Percentiles rank a stretch among this genome's conserved stretches.
phyloP scores from a whole-genome alignment of 345 rosid species.

The Cardamine resedifolia region DNA sequence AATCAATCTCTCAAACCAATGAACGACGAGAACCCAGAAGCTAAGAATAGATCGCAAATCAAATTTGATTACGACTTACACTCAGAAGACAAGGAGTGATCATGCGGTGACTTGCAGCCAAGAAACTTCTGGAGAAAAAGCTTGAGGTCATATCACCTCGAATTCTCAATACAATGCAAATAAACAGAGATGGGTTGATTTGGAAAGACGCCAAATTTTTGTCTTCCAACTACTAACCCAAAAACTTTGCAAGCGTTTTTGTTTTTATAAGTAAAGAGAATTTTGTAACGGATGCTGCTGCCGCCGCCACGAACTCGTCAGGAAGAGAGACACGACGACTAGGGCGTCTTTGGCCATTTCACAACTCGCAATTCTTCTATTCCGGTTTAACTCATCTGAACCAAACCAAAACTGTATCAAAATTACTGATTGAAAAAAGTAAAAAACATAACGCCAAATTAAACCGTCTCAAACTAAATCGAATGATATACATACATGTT shows the following conservation, averaged over 20 bases:
- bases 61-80: conserved; percentile 42
- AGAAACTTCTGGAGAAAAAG: conserved; percentile 45
- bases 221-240: background rate
- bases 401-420: conserved; percentile 3
- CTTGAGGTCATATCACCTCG: conserved; percentile 55
- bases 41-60: background rate
- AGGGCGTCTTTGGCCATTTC: conserved; percentile 22
- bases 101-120: conserved; percentile 49
- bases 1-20: background rate
- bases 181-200: background rate
- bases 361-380: background rate
- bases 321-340: conserved; percentile 28
- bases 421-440: background rate
- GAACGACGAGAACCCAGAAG: conserved; percentile 8
- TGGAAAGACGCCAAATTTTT: background rate
- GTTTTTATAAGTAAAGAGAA: background rate
- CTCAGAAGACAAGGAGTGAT: conserved; percentile 41
- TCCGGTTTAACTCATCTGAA: background rate
- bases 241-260: conserved; percentile 23
- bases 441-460: background rate
- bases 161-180: conserved; percentile 27
- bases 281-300: background rate
- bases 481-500: background rate
- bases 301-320: conserved; percentile 25
- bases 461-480: background rate